Base-by-base conservation (phyloP, 2,329 filamentous ascomycete species). In the Sporothrix humicola region DNA sequence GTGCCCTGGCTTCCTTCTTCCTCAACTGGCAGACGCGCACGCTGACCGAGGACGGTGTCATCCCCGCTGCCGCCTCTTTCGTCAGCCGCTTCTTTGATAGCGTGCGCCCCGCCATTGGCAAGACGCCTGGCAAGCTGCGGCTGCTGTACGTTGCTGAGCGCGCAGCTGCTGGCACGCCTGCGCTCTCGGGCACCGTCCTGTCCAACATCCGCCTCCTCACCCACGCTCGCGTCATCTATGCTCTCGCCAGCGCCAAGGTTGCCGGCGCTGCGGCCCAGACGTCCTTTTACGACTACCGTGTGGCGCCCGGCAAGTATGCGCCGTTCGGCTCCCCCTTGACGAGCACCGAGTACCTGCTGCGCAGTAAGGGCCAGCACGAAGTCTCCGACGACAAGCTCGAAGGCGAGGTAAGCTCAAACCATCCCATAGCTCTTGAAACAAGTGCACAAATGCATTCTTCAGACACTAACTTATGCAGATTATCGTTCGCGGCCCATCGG, bases 231-330 rank as follows among this genome's bases (percentile, higher is more conserved):
- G 86, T 98, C 73, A 86, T 97, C 69, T 97, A 98, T 81, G 95
- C 94, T 2, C 86, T 99, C 72, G 92, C 94, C 20, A 90, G 92
- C 0, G 85, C 93, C 31, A 89, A 89, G 75, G 93, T 98, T n/a
- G 95, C 95, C 1, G 96, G 96, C 52, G 92, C 95, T 0, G 89
- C 97, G n/a, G 86, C 92, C 0, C 95, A 98, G 83, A 97, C 93
- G 0, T 73, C 75, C 13, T 85, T 84, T 76, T 85, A 85, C 77
- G 84, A 87, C 61, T 83, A 82, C 44, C 77, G 78, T 46, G 78
- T 78, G 42, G 87, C 83, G 75, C 82, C 83, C 74, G 79, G 80
- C 31, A 66, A 72, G 74, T 83, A 81, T 72, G 84, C 85, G 12
- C 94, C 97, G 81, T 97, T 98, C 79, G 96, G 96, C 2, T 86